Conservation (phyloP, 2,329 filamentous ascomycete species). For the Microdochium bolleyi region DNA sequence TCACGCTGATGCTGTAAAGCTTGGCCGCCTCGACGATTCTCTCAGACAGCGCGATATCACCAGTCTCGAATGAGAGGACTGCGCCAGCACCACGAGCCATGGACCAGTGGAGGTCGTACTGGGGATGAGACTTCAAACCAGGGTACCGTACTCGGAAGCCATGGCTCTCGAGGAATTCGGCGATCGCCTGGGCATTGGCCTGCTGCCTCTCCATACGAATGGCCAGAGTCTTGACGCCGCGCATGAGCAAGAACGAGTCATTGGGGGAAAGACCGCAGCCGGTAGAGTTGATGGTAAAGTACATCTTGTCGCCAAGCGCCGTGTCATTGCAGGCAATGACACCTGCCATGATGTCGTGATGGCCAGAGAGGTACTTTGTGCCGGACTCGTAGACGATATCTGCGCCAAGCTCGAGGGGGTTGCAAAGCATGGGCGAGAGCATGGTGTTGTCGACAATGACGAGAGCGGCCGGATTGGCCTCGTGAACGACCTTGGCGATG, state of each 20-base stretch:
- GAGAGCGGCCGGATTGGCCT: constrained; percentile 67
- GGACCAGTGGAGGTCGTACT: constrained; percentile 92
- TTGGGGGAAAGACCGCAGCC: constrained; percentile 92
- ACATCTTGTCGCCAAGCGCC: constrained; percentile 78
- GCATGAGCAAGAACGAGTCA: constrained; percentile 91
- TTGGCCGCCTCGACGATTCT: constrained; percentile 89
- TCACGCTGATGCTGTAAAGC: constrained; percentile 92
- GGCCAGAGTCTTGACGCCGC: constrained; percentile 91
- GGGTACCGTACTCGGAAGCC: constrained; percentile 96
- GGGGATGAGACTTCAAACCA: constrained; percentile 86
- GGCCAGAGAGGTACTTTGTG: constrained; percentile 94
- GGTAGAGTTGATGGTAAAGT: constrained; percentile 94
- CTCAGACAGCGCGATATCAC: constrained; percentile 74
- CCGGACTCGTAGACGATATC: constrained; percentile 97
- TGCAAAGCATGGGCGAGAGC: constrained; percentile 90
- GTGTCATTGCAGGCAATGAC: constrained; percentile 87
- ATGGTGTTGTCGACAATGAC: constrained; percentile 98
- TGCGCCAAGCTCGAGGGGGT: constrained; percentile 87
- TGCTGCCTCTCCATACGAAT: constrained; percentile 99
- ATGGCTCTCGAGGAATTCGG: constrained; percentile 80
- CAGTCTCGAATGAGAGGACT: constrained; percentile 93
- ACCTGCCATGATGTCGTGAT: constrained; percentile 98
- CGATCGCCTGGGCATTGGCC: constrained; percentile 81
- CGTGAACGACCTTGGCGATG: constrained; percentile 71
- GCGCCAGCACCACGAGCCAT: constrained; percentile 92